These are phyloP conservation scores for Cercis canadensis DNA, from an alignment of 306 rosid species.

Conservation along the genomic window DNA sequence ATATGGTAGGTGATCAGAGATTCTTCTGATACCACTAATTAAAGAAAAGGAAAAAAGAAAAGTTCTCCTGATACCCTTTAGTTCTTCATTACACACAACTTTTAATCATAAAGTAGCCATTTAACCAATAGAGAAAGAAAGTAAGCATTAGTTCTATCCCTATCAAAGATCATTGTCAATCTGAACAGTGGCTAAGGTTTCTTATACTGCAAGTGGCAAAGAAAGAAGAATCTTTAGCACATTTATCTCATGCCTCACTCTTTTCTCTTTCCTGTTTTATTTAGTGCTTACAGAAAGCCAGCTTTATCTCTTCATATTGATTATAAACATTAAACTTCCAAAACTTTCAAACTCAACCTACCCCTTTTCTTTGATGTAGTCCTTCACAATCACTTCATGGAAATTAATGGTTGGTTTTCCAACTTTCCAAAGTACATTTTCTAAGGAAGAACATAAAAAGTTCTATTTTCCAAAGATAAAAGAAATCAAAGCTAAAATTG, in stretches of 20 bases:
- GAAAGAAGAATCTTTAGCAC: conserved; percentile 47
- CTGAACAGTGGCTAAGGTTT: conserved; percentile 53
- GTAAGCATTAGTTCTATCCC: conserved; percentile 33
- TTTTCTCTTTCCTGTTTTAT: conserved; percentile 34
- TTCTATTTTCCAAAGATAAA: not conserved
- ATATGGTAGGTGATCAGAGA: conserved; percentile 32
- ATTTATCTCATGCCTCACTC: conserved; percentile 47
- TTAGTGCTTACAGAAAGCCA: conserved; percentile 11
- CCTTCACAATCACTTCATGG: not conserved
- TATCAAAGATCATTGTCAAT: conserved; percentile 45
- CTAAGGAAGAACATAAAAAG: conserved; percentile 12
- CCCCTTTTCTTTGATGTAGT: not conserved
- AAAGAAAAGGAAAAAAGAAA: conserved; percentile 31
- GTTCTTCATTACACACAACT: conserved; percentile 35
- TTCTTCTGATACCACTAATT: conserved; percentile 40
- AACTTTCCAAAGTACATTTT: not conserved
- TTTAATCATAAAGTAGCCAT: conserved; percentile 38
- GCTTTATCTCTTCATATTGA: conserved; percentile 24
- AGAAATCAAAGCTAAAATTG: conserved; percentile 1
- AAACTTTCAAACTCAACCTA: conserved; percentile 13
- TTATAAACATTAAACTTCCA: conserved; percentile 19
- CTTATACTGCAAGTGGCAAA: conserved; percentile 44
- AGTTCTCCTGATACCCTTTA: conserved; percentile 26
- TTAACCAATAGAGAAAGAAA: conserved; percentile 43
- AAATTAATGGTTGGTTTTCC: not conserved